A percentile compares a stretch with the other conserved stretches of the same genome.
Evolutionary conservation across 1,284 basidiomycete species (phyloP).

Genomic region (Bondarzewia mesenterica): DNA sequence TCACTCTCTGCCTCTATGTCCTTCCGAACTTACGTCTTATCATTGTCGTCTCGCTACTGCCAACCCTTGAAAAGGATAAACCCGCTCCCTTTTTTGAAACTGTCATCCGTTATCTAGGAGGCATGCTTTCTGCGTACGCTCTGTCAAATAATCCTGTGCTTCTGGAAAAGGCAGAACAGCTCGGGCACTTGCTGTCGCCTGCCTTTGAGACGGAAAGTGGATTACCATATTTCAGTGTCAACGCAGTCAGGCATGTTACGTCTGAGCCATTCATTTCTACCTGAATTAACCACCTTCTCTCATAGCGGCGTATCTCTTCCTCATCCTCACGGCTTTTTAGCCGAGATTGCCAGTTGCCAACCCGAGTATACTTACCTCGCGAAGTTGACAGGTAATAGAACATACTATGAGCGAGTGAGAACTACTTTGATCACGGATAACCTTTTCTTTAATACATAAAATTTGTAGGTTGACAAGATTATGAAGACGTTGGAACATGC

Average conservation of each 20-base stretch:
- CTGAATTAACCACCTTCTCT: background rate
- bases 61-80: constrained; percentile 19
- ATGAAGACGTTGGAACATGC: constrained; percentile 40
- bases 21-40: no score
- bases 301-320: background rate
- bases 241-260: constrained; percentile 35
- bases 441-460: no score
- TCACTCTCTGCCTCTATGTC: no score
- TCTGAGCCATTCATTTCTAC: background rate
- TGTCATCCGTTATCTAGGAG: constrained; percentile 81
- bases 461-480: constrained; percentile 45
- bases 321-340: constrained; percentile 8
- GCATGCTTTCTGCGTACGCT: constrained; percentile 77
- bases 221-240: constrained; percentile 40
- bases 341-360: constrained; percentile 44
- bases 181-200: constrained; percentile 42
- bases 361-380: constrained; percentile 54
- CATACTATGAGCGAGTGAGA: constrained; percentile 41
- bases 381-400: constrained; percentile 39
- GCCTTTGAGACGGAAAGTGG: constrained; percentile 41
- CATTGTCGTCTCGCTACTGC: no score
- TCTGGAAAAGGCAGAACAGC: constrained; percentile 41
- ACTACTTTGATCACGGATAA: background rate
- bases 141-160: constrained; percentile 43
- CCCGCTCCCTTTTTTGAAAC: constrained; percentile 75